Conservation (phyloP, 805 yeast genomes). For the Peterozyma toletana region DNA sequence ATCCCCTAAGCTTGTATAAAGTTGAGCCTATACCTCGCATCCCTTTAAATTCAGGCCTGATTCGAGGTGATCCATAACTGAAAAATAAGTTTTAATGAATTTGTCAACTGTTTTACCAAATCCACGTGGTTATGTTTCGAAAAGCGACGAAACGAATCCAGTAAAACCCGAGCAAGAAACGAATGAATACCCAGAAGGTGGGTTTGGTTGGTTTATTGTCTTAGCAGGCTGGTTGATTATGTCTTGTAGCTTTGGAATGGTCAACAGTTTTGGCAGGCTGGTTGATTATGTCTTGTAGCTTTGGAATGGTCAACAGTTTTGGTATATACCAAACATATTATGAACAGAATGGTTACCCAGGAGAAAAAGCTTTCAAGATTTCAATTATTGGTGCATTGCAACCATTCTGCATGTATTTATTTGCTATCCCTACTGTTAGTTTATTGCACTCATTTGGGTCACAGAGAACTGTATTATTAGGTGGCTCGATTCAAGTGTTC, state of each 20-base stretch:
- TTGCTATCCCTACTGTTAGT: slow-evolving; percentile 41
- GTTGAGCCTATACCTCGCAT: too few species aligned
- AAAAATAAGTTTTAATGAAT: too few species aligned
- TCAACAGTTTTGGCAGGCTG: slow-evolving; percentile 44
- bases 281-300: slow-evolving; percentile 38
- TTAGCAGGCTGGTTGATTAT: slow-evolving; percentile 37
- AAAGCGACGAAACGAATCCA: too few species aligned
- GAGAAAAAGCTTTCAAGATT: slow-evolving; percentile 36
- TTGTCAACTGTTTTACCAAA: too few species aligned
- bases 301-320: slow-evolving; percentile 53
- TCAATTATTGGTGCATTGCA: slow-evolving; percentile 51
- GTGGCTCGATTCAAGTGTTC: slow-evolving; percentile 34
- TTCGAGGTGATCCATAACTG: too few species aligned
- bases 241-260: slow-evolving; percentile 51
- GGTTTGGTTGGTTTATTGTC: slow-evolving; percentile 47
- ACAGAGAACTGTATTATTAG: slow-evolving; percentile 26
- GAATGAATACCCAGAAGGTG: slow-evolving; percentile 41
- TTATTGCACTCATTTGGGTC: slow-evolving; percentile 37
- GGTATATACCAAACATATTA: slow-evolving; percentile 54
- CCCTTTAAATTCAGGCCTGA: too few species aligned
- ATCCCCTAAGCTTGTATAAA: too few species aligned
- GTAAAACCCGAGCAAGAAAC: slow-evolving; percentile 7
- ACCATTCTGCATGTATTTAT: slow-evolving; percentile 33
- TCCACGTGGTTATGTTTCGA: too few species aligned
- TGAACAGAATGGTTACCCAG: slow-evolving; percentile 27